phyloP scores from a whole-genome alignment of 495 filamentous ascomycete species.

The Apodospora peruviana region DNA sequence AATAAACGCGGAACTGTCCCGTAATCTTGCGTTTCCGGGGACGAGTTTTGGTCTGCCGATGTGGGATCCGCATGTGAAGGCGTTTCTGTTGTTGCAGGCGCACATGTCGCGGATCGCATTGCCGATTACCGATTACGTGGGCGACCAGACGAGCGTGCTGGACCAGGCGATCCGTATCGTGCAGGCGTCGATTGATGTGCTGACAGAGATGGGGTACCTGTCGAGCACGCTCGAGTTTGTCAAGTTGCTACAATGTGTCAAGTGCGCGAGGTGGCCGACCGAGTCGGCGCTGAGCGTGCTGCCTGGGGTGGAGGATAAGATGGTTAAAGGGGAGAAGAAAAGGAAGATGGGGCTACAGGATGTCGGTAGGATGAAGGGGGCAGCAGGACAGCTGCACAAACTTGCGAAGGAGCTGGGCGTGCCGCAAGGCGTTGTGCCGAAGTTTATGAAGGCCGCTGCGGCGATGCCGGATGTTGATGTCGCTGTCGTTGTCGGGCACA shows the following conservation, averaged over 20 bases:
- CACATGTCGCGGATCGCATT: slow-evolving; percentile 89
- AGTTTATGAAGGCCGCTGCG: slow-evolving; percentile 54
- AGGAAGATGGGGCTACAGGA: slow-evolving; percentile 30
- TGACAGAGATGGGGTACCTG: slow-evolving; percentile 83
- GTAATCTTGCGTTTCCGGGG: slow-evolving; percentile 60
- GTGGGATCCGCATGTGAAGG: slow-evolving; percentile 98
- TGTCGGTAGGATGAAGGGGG: slow-evolving; percentile 22
- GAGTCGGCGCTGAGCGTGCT: slow-evolving; percentile 76
- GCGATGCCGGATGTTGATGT: slow-evolving; percentile 66
- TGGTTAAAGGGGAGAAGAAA: slow-evolving; percentile 32
- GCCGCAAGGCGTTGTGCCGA: slow-evolving; percentile 16
- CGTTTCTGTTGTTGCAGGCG: slow-evolving; percentile 88
- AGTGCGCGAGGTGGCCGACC: slow-evolving; percentile 84
- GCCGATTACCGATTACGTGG: slow-evolving; percentile 95
- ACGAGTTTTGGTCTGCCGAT: slow-evolving; percentile 63
- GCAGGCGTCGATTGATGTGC: slow-evolving; percentile 82
- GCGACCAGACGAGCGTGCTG: slow-evolving; percentile 76
- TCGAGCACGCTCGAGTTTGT: slow-evolving; percentile 73
- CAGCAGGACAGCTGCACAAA: slow-evolving; percentile 37
- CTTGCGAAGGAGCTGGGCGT: slow-evolving; percentile 37
- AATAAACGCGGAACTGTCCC: slow-evolving; percentile 87
- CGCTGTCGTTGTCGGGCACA: slow-evolving; percentile 50
- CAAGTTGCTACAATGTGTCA: slow-evolving; percentile 82
- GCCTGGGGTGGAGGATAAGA: slow-evolving; percentile 55
- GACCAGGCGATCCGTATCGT: slow-evolving; percentile 97